A percentile compares a stretch with the other conserved stretches of the same genome.
Conservation (phyloP, 2,329 filamentous ascomycete species). For the Ceratocystis cacaofunesta region DNA sequence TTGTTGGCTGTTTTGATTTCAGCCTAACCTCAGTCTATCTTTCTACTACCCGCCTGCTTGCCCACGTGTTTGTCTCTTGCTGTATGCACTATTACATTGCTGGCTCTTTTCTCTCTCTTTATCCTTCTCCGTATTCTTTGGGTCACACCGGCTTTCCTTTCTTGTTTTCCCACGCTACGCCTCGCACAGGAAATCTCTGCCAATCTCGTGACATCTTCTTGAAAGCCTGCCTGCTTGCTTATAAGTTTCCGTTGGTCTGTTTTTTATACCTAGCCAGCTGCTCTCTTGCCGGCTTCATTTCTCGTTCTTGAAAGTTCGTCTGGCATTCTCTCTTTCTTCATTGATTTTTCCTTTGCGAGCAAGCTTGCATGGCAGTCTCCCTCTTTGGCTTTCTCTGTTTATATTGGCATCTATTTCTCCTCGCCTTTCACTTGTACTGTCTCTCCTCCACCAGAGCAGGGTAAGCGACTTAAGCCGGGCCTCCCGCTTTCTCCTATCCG, state of each 20-base stretch:
- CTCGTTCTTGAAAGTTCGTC: background rate
- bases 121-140: background rate
- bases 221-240: background rate
- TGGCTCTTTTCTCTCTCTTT: background rate
- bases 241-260: background rate
- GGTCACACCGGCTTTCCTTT: background rate
- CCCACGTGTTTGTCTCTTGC: background rate
- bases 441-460: background rate
- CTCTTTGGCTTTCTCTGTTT: background rate
- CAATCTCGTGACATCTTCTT: background rate
- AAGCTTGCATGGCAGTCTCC: background rate
- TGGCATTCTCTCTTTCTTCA: background rate
- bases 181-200: no score
- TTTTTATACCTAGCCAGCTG: background rate
- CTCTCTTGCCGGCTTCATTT: background rate
- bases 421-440: background rate
- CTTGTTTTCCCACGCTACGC: no score
- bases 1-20: no score
- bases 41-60: no score
- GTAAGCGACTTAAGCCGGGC: background rate
- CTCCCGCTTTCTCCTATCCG: background rate
- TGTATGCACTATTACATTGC: background rate
- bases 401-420: background rate
- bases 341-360: background rate
- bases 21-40: no score